Conservation (phyloP, 257 asterid genomes). For the Plantago major region DNA sequence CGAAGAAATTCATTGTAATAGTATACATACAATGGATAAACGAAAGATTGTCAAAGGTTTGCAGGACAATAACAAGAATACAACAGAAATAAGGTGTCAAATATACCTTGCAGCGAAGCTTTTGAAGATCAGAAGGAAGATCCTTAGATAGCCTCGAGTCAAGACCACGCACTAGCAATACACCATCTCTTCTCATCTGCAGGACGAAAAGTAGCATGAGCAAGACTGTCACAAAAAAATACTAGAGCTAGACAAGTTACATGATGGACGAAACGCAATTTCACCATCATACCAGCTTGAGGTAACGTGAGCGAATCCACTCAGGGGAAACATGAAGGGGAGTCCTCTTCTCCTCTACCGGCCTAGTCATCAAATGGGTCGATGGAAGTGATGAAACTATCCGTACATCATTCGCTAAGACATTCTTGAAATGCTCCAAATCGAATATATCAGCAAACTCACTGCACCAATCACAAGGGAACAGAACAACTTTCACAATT, state of each 20-base stretch:
- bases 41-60: neutral
- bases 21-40: no score
- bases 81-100: neutral
- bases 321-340: conserved; percentile 70
- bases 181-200: conserved; percentile 92
- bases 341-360: conserved; percentile 72
- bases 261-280: neutral
- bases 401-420: conserved; percentile 67
- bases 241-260: neutral
- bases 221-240: neutral
- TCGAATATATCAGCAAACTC: conserved; percentile 92
- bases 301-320: conserved; percentile 79
- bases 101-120: conserved; percentile 95
- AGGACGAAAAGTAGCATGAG: conserved; percentile 15
- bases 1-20: no score
- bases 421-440: conserved; percentile 82
- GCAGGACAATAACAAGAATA: neutral
- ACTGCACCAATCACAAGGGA: conserved; percentile 48
- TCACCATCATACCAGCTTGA: conserved; percentile 38
- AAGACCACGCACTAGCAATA: conserved; percentile 71
- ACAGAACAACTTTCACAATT: conserved; percentile 11
- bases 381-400: conserved; percentile 92
- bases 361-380: conserved; percentile 81
- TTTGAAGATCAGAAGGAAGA: conserved; percentile 95
- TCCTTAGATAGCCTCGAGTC: conserved; percentile 95